Percentiles rank a stretch among this genome's conserved stretches.
phyloP scores from a whole-genome alignment of 2,329 filamentous ascomycete species.

The Aureobasidium vineae region DNA sequence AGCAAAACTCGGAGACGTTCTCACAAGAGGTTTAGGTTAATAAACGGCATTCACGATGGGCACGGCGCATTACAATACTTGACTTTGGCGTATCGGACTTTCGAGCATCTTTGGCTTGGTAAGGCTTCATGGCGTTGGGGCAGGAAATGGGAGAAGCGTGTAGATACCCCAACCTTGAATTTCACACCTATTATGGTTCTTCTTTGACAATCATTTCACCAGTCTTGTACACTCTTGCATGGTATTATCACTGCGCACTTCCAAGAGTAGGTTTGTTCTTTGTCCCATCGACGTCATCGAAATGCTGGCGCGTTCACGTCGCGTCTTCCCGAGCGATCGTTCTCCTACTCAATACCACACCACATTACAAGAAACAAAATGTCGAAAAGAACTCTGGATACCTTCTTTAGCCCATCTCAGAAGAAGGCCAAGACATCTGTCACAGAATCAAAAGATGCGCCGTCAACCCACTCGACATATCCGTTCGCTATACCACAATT shows the following conservation, averaged over 20 bases:
- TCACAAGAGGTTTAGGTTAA: slow-evolving; percentile 4
- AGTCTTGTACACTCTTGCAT: background rate
- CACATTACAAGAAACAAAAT: slow-evolving; percentile 45
- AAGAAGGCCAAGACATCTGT: slow-evolving; percentile 39
- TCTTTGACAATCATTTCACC: background rate
- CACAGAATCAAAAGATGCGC: slow-evolving; percentile 27
- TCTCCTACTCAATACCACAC: slow-evolving; percentile 4
- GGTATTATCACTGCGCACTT: background rate
- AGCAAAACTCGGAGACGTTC: slow-evolving; percentile 2
- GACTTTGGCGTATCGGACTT: slow-evolving; percentile 2
- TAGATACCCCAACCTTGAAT: slow-evolving; percentile 23
- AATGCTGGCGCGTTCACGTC: slow-evolving; percentile 23
- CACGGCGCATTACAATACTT: background rate
- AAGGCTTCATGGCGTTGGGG: slow-evolving; percentile 14
- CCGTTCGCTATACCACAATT: slow-evolving; percentile 54
- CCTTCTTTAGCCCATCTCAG: slow-evolving; percentile 61
- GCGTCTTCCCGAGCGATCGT: slow-evolving; percentile 15
- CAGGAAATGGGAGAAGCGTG: slow-evolving; percentile 6
- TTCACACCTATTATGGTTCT: background rate
- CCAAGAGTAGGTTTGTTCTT: background rate
- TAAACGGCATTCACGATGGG: slow-evolving; percentile 3
- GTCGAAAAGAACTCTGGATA: slow-evolving; percentile 59
- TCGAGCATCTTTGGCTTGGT: background rate
- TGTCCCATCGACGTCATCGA: slow-evolving; percentile 17
- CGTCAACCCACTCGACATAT: slow-evolving; percentile 52